A percentile compares a stretch with the other conserved stretches of the same genome.
Evolutionary conservation across 2,329 filamentous ascomycete species (phyloP).

Genomic region (Colletotrichum noveboracense): DNA sequence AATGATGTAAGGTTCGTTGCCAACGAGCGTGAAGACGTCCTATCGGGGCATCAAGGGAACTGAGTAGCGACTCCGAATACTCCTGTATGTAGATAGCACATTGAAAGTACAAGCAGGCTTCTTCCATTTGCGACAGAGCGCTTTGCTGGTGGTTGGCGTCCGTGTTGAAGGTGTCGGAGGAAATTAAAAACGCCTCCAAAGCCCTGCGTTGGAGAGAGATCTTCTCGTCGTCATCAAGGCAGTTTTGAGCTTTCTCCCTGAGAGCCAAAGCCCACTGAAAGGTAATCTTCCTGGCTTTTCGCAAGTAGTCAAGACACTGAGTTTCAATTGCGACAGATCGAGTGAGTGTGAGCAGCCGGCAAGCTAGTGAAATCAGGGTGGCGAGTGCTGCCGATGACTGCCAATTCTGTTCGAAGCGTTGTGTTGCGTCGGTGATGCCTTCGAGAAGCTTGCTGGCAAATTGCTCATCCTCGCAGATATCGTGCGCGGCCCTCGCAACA

Average conservation of each 20-base stretch:
- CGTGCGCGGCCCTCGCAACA: not conserved
- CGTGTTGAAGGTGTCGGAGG: conserved; percentile 47
- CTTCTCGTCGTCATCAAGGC: conserved; percentile 27
- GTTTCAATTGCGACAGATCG: too few species aligned
- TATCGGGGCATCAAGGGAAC: not conserved
- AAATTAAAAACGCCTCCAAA: conserved; percentile 46
- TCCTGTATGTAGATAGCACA: conserved; percentile 43
- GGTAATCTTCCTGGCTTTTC: conserved; percentile 33
- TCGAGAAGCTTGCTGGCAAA: conserved; percentile 30
- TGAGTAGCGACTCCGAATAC: not conserved
- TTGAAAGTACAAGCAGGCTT: conserved; percentile 35
- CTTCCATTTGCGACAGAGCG: conserved; percentile 27
- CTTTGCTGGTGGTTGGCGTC: conserved; percentile 33
- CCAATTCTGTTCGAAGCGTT: conserved; percentile 54
- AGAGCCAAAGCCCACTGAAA: conserved; percentile 46
- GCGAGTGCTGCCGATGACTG: conserved; percentile 46
- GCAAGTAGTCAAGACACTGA: conserved; percentile 27
- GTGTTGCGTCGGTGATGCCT: conserved; percentile 33
- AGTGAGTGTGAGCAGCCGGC: conserved; percentile 42
- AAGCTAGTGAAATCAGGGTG: conserved; percentile 42
- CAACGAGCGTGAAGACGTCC: not conserved
- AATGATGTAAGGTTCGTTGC: not conserved
- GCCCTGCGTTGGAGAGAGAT: conserved; percentile 34
- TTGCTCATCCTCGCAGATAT: not conserved
- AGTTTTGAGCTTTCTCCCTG: conserved; percentile 24